Percentiles rank a stretch among this genome's conserved stretches.
Conservation (phyloP, 108 stramenopile species). For the Pseudonitzschia multiseries region DNA sequence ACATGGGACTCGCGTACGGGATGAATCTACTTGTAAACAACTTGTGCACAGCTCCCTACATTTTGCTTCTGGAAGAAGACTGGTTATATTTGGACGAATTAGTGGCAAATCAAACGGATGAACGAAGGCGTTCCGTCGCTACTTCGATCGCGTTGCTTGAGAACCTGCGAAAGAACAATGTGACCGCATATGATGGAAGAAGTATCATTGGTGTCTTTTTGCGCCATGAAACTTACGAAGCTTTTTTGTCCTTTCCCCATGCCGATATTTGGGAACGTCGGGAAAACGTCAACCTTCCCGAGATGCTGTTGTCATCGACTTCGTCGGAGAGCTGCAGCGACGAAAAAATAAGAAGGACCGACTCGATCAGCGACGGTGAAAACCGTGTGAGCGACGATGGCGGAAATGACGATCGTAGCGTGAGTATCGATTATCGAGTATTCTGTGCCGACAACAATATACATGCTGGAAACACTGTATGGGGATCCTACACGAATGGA, state of each 20-base stretch:
- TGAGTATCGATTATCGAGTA: slow-evolving; percentile 41
- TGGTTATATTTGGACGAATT: slow-evolving; percentile 54
- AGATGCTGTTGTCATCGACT: not conserved
- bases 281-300: slow-evolving; percentile 9
- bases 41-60: slow-evolving; percentile 48
- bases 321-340: not conserved
- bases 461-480: slow-evolving; percentile 13
- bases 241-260: slow-evolving; percentile 25
- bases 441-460: slow-evolving; percentile 32
- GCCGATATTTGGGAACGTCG: slow-evolving; percentile 28
- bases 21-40: slow-evolving; percentile 48
- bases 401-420: not conserved
- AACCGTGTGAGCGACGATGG: not conserved
- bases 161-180: slow-evolving; percentile 7
- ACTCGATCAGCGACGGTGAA: not conserved
- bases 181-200: slow-evolving; percentile 37
- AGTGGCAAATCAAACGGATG: slow-evolving; percentile 34
- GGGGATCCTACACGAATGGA: slow-evolving; percentile 54
- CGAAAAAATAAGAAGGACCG: not conserved
- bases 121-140: slow-evolving; percentile 37
- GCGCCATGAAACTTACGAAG: slow-evolving; percentile 40
- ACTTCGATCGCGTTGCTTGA: slow-evolving; percentile 40
- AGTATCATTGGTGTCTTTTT: slow-evolving; percentile 44
- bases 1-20: slow-evolving; percentile 47
- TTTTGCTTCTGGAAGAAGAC: slow-evolving; percentile 49